phyloP scores from a whole-genome alignment of 306 rosid genomes.

The Ormosia semicastrata region DNA sequence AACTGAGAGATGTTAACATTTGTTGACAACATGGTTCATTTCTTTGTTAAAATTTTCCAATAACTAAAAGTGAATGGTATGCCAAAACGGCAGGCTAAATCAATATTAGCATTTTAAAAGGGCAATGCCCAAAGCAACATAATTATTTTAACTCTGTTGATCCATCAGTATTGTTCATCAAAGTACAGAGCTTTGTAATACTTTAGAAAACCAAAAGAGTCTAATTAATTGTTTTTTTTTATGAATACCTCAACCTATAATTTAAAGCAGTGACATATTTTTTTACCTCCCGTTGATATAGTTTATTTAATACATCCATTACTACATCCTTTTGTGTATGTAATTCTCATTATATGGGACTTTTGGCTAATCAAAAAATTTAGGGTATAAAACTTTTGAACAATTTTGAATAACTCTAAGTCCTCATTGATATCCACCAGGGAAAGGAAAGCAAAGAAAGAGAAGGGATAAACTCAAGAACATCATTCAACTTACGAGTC shows the following conservation, averaged over 20 bases:
- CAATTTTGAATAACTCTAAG: background rate
- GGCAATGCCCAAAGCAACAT: background rate
- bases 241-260: background rate
- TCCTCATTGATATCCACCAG: background rate
- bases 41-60: background rate
- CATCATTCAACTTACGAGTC: constrained; percentile 55
- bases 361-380: background rate
- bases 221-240: background rate
- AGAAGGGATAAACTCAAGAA: constrained; percentile 11
- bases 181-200: background rate
- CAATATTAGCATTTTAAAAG: background rate
- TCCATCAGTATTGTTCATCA: background rate
- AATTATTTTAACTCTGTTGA: background rate
- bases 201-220: background rate
- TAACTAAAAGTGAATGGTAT: background rate
- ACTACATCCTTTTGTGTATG: background rate
- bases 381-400: background rate
- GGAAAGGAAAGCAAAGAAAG: background rate
- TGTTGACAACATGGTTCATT: background rate
- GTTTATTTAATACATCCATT: background rate
- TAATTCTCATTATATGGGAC: background rate
- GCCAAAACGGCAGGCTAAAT: background rate
- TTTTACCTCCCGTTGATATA: background rate
- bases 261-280: background rate
- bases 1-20: constrained; percentile 31